Base-by-base conservation (phyloP, 805 yeast species). In the Tetrapisispora namnaoensis region DNA sequence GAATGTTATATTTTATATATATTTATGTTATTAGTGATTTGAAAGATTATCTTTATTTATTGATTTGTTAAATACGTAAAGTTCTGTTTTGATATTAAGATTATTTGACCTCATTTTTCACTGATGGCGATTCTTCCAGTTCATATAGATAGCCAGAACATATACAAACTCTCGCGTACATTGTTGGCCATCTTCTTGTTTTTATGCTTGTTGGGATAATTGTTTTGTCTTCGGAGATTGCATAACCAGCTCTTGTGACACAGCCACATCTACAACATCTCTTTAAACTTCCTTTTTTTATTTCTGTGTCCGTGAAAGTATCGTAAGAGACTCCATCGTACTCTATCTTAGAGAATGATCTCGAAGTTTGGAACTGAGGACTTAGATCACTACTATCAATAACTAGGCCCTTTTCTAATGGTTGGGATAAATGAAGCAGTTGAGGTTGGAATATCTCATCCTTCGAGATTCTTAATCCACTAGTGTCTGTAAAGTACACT, bases 371-470 rank as follows among this genome's bases (percentile, higher is more conserved):
- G 34, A 48, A 49, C 1, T 48, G 36, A 54, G n/a, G 43, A 9
- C 53, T 54, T 1, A 80, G 79, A 55, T 83, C 80, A 57, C 81
- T 78, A 53, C 81, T 79, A 56, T 76, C 83, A 27, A 88, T 56
- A 8, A 74, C 77, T 3, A 68, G 53, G 1, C 70, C 65, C n/a
- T 62, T 45, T 5, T 53, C 57, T 6, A 62, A 37, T 5, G 67
- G 66, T 63, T 48, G 67, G 54, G 51, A 75, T 67, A 45, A 75
- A 61, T 45, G 71, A 69, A 45, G 61, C 34, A 53, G 56, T 56
- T 42, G 63, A 42, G 42, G 61, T 47, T 53, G 48, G 42, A 73
- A 58, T 37, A 69, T 56, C 43, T 65, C 69, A 2, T 56, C 46
- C 20, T 58, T 55, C 5, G 63, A 60, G 10, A 64, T 55, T 42